phyloP scores from a whole-genome alignment of 2,329 filamentous ascomycete species.

The Fusarium sp. region DNA sequence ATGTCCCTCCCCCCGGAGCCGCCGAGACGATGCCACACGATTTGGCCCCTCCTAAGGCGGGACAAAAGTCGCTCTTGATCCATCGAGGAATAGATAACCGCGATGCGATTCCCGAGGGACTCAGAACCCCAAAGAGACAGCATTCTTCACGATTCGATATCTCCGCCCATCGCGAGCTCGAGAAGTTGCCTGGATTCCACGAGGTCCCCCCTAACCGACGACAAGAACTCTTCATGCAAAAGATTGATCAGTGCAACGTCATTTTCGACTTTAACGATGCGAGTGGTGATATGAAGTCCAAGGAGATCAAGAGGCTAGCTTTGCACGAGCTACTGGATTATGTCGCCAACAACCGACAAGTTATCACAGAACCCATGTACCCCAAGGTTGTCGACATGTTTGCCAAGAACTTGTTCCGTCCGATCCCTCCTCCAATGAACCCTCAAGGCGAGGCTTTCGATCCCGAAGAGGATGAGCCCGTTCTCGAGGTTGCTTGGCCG shows the following conservation, averaged over 20 bases:
- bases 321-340: constrained; percentile 97
- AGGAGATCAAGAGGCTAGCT: constrained; percentile 97
- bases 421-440: constrained; percentile 96
- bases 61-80: constrained; percentile 86
- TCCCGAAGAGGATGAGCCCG: constrained; percentile 97
- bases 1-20: constrained; percentile 90
- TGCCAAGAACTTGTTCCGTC: constrained; percentile 96
- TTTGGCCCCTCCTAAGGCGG: constrained; percentile 90
- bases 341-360: constrained; percentile 96
- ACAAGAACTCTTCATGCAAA: constrained; percentile 99
- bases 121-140: constrained; percentile 94
- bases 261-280: constrained; percentile 99
- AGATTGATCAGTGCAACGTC: constrained; percentile 99
- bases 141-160: constrained; percentile 98
- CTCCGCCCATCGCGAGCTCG: constrained; percentile 93
- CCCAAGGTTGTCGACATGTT: constrained; percentile 99
- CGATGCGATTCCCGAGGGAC: constrained; percentile 88
- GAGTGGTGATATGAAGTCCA: constrained; percentile 98
- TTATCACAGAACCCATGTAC: constrained; percentile 99
- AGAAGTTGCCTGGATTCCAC: constrained; percentile 97
- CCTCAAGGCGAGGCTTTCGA: constrained; percentile 98
- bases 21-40: constrained; percentile 99
- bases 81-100: constrained; percentile 90
- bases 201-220: constrained; percentile 94
- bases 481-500: constrained; percentile 97